Evolutionary conservation across 2,329 filamentous ascomycete species (phyloP).

Genomic region (Chaetomium globosum): DNA sequence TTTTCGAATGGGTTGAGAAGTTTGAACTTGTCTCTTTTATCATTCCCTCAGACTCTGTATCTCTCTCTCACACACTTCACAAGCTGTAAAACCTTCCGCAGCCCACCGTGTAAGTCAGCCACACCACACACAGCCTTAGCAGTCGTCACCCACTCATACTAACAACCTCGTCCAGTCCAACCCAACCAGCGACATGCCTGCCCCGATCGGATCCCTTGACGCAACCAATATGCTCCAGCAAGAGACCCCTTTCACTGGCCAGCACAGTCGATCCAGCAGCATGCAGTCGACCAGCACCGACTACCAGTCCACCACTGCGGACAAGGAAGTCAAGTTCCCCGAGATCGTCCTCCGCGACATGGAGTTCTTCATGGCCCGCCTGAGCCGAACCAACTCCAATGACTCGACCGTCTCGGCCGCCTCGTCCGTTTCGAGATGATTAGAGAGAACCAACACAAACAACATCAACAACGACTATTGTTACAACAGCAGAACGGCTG

Average conservation of each 20-base stretch:
- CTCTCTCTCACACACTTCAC: not conserved
- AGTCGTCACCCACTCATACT: not conserved
- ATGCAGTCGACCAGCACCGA: conserved; percentile 22
- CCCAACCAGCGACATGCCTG: conserved; percentile 8
- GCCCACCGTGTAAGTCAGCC: not conserved
- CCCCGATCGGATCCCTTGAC: not conserved
- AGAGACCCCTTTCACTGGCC: conserved; percentile 3
- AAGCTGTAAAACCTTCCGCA: not conserved
- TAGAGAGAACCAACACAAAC: not conserved
- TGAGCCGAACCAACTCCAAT: conserved; percentile 21
- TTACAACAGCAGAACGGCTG: not conserved
- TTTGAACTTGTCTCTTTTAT: too few relatives aligned
- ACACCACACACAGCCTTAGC: not conserved
- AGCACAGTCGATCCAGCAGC: conserved; percentile 29
- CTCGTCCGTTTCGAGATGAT: not conserved
- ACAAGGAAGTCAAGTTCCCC: conserved; percentile 13
- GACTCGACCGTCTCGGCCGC: conserved; percentile 18
- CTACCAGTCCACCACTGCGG: not conserved
- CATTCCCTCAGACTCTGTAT: not conserved
- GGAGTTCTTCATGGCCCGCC: conserved; percentile 32
- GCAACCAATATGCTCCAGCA: not conserved
- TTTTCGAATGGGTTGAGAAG: conserved; percentile 11
- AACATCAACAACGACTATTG: conserved; percentile 7
- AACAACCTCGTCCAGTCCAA: not conserved
- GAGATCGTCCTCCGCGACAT: conserved; percentile 28